Evolutionary conservation across 805 yeast species (phyloP).

Genomic region (Kodamaea hsintzibuensis): DNA sequence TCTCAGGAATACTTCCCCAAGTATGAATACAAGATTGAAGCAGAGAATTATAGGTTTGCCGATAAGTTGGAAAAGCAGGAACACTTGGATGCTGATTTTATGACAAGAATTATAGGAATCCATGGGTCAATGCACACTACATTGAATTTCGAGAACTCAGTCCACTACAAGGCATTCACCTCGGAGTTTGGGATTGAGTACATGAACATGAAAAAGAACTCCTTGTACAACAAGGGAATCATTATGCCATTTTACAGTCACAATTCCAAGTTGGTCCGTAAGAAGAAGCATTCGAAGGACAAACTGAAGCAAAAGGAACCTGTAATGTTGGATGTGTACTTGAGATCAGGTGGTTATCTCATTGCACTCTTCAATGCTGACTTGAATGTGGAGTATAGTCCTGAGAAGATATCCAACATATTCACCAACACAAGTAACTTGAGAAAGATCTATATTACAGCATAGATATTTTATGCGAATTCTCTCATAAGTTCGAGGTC

Average conservation of each 20-base stretch:
- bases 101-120: conserved; percentile 48
- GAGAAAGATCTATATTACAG: conserved; percentile 45
- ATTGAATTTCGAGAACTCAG: conserved; percentile 31
- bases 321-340: conserved; percentile 39
- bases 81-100: conserved; percentile 29
- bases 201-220: conserved; percentile 26
- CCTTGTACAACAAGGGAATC: conserved; percentile 48
- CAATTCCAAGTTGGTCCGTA: conserved; percentile 46
- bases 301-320: not conserved
- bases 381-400: conserved; percentile 22
- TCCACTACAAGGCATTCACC: conserved; percentile 47
- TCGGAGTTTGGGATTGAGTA: conserved; percentile 56
- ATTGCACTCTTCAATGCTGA: conserved; percentile 46
- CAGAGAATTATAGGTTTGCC: conserved; percentile 43
- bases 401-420: conserved; percentile 43
- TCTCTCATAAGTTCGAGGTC: conserved; percentile 42
- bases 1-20: conserved; percentile 45
- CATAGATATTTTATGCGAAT: conserved; percentile 4
- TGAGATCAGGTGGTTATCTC: conserved; percentile 54
- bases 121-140: conserved; percentile 26
- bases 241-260: conserved; percentile 53
- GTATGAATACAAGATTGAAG: conserved; percentile 41
- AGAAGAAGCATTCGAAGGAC: conserved; percentile 4
- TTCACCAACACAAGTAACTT: conserved; percentile 48
- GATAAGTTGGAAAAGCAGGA: conserved; percentile 31